Conservation (phyloP, 495 filamentous ascomycete species). For the Aspergillus panamensis region DNA sequence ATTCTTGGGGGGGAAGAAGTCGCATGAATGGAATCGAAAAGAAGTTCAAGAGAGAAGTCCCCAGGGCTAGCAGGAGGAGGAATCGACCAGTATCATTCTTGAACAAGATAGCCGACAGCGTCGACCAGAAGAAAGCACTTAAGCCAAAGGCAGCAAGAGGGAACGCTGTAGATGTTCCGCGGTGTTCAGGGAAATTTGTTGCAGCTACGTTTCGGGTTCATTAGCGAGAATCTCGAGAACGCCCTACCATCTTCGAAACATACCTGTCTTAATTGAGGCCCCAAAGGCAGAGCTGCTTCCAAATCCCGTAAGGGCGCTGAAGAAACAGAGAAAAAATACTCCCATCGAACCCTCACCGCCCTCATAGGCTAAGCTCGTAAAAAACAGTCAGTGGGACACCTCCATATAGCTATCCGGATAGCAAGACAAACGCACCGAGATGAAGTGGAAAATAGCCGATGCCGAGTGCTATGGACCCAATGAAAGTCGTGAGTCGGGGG, state of each 20-base stretch:
- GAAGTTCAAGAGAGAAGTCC: conserved; percentile 73
- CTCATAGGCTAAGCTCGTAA: conserved; percentile 40
- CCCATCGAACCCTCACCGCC: conserved; percentile 55
- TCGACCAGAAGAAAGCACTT: conserved; percentile 93
- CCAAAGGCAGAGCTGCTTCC: conserved; percentile 86
- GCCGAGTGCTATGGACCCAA: conserved; percentile 67
- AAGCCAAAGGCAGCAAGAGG: conserved; percentile 90
- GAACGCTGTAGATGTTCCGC: conserved; percentile 91
- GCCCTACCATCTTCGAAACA: conserved; percentile 2
- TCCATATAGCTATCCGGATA: background rate
- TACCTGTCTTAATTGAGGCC: conserved; percentile 75
- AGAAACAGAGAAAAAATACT: conserved; percentile 71
- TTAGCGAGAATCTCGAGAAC: conserved; percentile 12
- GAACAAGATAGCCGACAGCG: conserved; percentile 71
- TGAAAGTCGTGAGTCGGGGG: conserved; percentile 68
- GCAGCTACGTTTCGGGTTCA: conserved; percentile 53
- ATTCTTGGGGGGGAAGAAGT: conserved; percentile 59
- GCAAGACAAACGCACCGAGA: conserved; percentile 43
- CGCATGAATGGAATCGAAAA: conserved; percentile 76
- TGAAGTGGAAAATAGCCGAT: conserved; percentile 81
- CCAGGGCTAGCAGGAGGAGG: conserved; percentile 72
- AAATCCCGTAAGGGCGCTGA: conserved; percentile 77
- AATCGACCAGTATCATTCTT: conserved; percentile 79
- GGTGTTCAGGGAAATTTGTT: conserved; percentile 85
- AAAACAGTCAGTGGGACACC: conserved; percentile 6